Evolutionary conservation across 768 basidiomycete genomes (phyloP), one percentile per base, ranked within the genome.

Genomic region (Lyophyllum semitale): DNA sequence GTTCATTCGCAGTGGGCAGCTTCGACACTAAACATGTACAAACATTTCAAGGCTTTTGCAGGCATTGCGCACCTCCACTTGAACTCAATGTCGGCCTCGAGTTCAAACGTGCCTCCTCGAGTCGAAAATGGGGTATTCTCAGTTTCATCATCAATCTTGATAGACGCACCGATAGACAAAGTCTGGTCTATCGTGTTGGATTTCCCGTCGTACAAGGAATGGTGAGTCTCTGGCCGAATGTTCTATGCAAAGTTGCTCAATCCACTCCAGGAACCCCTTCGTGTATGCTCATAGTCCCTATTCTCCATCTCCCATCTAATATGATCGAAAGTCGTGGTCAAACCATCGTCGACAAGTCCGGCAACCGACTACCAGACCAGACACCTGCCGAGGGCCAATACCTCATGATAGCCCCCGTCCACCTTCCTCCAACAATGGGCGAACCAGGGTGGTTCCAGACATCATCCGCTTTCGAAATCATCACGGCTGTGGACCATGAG

Each of bases 111-210:
- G 1, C 83, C 84, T 0, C 75, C 81, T 1, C 58, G 72, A 0
- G 58, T 68, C 0, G 67, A 72, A 2, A 60, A 62, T 15, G 78
- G 77, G 3, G 81, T 87, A 2, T 80, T 89, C 60, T 63, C 71
- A 1, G 70, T 77, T 4, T 71, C 72, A 1, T 75, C 76, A 8
- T 81, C 81, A 0, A 71, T 73, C 2, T 59, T 75, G 4, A 89
- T 90, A 47, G 79, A 88, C 61, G 87, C 89, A 1, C 82, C 85
- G 0, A 66, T 71, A 22, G 78, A 87, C 8, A 73, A 75, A 59
- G 85, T 88, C 1, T 91, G 88, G 88, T 63, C 70, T 3, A 74
- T 81, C 4, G 56, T 91, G 40, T 77, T 67, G 71, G 84, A 88
- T 66, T 89, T 89, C 69, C 64, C 71, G 1, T 76, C 79, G 4